A percentile compares a stretch with the other conserved stretches of the same genome.
Evolutionary conservation across 345 rosid genomes (phyloP).

Genomic region (Citropsis articulata): DNA sequence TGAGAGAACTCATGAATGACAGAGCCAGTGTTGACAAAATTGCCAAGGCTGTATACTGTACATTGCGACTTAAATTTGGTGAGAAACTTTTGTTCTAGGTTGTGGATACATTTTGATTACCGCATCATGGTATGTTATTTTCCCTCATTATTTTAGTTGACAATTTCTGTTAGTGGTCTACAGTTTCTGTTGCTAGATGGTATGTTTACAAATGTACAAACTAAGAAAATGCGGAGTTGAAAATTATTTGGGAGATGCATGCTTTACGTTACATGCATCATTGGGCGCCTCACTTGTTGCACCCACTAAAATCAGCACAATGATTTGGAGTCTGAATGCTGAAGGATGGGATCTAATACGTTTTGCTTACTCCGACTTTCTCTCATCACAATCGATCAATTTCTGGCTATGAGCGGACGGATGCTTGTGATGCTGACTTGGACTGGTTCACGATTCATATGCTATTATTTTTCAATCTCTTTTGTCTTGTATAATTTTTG

Average conservation of each 20-base stretch:
- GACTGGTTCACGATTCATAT: neutral
- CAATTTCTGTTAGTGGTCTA: neutral
- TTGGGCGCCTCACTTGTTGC: neutral
- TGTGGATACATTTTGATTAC: neutral
- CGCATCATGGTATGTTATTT: neutral
- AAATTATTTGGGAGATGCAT: neutral
- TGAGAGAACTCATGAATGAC: neutral
- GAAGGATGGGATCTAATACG: neutral
- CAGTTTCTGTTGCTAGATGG: neutral
- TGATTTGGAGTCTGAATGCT: neutral
- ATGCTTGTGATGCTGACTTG: constrained; percentile 7
- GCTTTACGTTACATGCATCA: neutral
- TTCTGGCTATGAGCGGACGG: constrained; percentile 4
- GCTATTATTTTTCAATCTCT: neutral
- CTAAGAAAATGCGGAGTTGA: neutral
- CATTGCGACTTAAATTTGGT: neutral
- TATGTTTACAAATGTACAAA: neutral
- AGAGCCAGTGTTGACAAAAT: neutral
- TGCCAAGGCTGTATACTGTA: neutral
- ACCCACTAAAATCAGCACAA: neutral
- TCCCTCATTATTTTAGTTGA: neutral
- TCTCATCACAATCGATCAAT: neutral
- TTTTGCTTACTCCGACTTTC: neutral
- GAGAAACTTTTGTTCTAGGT: neutral
- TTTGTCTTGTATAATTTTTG: too few species aligned